These are phyloP conservation scores for Aspergillus pseudotamarii DNA, from an alignment of 2,329 filamentous ascomycete species.

Conservation along the genomic window DNA sequence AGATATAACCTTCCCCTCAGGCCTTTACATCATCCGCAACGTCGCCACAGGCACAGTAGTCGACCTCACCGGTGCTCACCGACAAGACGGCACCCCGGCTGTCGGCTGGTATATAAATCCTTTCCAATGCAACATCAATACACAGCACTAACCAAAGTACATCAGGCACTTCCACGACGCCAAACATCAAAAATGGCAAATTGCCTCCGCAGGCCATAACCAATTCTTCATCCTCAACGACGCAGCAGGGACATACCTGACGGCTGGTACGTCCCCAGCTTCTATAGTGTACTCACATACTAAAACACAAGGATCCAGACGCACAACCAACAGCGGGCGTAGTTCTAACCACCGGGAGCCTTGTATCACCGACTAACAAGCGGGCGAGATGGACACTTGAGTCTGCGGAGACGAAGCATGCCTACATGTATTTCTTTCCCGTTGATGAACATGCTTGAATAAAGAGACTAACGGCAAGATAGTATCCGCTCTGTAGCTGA, in stretches of 20 bases:
- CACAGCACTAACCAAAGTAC: background rate
- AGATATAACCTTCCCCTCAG: background rate
- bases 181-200: background rate
- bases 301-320: background rate
- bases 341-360: background rate
- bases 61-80: background rate
- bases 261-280: background rate
- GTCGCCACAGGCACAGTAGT: background rate
- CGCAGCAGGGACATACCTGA: background rate
- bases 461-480: fast-evolving
- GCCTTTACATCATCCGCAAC: background rate
- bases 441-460: background rate
- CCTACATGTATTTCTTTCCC: background rate
- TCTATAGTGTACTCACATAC: background rate
- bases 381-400: background rate
- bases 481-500: background rate
- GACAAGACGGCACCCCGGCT: background rate
- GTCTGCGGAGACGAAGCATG: background rate
- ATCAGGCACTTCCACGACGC: background rate
- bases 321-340: background rate
- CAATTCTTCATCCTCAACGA: background rate
- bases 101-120: background rate
- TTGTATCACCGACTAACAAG: background rate
- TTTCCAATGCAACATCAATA: background rate
- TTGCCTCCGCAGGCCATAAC: background rate